A percentile compares a stretch with the other conserved stretches of the same genome.
Conservation (phyloP, 805 yeast species). For the Schwanniomyces occidentalis region DNA sequence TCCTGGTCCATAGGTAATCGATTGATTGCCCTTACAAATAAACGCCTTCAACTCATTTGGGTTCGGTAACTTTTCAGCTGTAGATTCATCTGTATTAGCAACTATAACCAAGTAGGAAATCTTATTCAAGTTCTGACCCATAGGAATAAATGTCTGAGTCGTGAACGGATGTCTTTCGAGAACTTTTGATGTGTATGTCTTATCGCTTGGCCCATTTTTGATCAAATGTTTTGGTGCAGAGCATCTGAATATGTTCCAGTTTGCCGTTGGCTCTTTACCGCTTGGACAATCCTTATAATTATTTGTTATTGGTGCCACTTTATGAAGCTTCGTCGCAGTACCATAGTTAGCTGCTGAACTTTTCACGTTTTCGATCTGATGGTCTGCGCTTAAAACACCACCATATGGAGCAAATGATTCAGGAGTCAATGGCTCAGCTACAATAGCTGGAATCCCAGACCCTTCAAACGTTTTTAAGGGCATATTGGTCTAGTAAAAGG, state of each 20-base stretch:
- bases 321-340: conserved; percentile 78
- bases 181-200: conserved; percentile 57
- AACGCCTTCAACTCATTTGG: conserved; percentile 64
- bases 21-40: conserved; percentile 76
- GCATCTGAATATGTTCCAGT: conserved; percentile 84
- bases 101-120: conserved; percentile 78
- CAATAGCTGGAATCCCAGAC: conserved; percentile 20
- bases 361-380: conserved; percentile 53
- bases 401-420: conserved; percentile 69
- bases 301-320: conserved; percentile 69
- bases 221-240: conserved; percentile 70
- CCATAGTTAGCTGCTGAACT: conserved; percentile 80
- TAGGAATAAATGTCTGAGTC: conserved; percentile 88
- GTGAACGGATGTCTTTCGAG: conserved; percentile 88
- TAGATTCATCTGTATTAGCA: conserved; percentile 51
- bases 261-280: conserved; percentile 52
- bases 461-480: conserved; percentile 41
- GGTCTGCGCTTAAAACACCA: conserved; percentile 72
- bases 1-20: conserved; percentile 83
- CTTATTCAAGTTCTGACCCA: conserved; percentile 60
- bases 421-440: conserved; percentile 66
- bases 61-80: conserved; percentile 56
- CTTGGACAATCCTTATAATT: conserved; percentile 49
- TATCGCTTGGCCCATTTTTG: conserved; percentile 11
- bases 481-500: conserved; percentile 31